Evolutionary conservation across 805 yeast species (phyloP).

Genomic region (Saccharomycopsis javanensis): DNA sequence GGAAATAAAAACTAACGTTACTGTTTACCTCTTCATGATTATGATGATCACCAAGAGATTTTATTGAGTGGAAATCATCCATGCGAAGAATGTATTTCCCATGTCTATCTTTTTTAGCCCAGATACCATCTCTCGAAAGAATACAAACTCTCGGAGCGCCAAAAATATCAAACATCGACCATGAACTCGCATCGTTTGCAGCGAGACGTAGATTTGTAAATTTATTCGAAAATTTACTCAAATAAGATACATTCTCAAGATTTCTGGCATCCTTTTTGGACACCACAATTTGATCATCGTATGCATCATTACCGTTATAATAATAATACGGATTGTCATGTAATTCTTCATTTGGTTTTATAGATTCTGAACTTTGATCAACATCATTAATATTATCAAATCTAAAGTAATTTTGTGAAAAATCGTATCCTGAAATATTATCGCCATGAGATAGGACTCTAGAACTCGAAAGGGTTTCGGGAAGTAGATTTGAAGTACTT

Average conservation of each 20-base stretch:
- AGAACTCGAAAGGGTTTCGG: neutral
- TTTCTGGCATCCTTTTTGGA: neutral
- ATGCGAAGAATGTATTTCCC: neutral
- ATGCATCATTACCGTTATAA: neutral
- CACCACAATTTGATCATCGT: neutral
- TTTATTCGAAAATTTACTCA: neutral
- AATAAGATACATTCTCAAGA: slow-evolving; percentile 11
- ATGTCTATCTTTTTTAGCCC: neutral
- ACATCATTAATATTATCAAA: neutral
- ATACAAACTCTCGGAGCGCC: neutral
- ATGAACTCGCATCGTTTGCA: neutral
- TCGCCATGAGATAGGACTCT: neutral
- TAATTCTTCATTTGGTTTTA: neutral
- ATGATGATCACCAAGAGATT: neutral
- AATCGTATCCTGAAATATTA: slow-evolving; percentile 1
- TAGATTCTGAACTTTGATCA: neutral
- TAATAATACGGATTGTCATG: neutral
- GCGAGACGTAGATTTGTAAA: neutral
- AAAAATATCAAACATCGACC: neutral
- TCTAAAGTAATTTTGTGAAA: neutral
- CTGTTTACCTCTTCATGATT: neutral
- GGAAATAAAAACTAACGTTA: neutral
- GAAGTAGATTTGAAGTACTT: neutral
- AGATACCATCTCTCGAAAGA: neutral
- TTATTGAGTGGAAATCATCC: neutral